Base-by-base conservation (phyloP, 2,329 filamentous ascomycete genomes). In the Talaromyces pinophilus region DNA sequence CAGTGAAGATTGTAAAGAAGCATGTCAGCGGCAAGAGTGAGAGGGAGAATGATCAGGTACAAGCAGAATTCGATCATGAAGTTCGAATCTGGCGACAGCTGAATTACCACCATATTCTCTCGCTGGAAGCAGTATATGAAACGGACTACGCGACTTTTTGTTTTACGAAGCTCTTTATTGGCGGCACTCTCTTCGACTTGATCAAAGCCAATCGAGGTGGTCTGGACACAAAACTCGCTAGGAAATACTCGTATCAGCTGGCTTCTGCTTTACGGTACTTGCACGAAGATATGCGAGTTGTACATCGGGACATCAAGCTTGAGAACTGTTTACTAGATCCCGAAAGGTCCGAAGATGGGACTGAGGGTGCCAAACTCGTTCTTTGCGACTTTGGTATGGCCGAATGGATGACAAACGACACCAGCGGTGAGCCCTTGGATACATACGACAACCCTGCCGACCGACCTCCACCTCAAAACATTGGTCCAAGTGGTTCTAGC, bases 361-460 rank as follows among this genome's bases (percentile, higher is more conserved):
- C 75, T 0, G 79, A 84, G 44, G 82, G 84, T 17, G 87, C 86
- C 8, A 83, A 84, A 42, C 72, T 90, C 6, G 83, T 88, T 4
- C 81, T 90, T 5, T 90, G 87, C 75, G 88, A 90, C 73, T 90
- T 90, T 72, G 88, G 88, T 59, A 88, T 90, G 80, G 87, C 88
- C 13, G 88, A 90, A 73, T 90, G 88, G 79, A 83, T 90, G 69
- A 82, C 83, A 25, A 83, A 80, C 65, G 86, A 87, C 67, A 82
- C 82, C 67, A 82, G 83, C 25, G 80, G 80, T 30, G 80, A 82
- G 67, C 82, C 82, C 10, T 79, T 81, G 13, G 83, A 84, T 67
- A 83, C 84, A 6, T 82, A 82, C 64, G 80, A 81, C 63, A 77
- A 80, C 69, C 75, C 76, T 11, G 76, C 76, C 5, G 82, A 83